A percentile compares a stretch with the other conserved stretches of the same genome.
Conservation (phyloP, 2,329 filamentous ascomycete species). For the Paracamarosporium sp. region DNA sequence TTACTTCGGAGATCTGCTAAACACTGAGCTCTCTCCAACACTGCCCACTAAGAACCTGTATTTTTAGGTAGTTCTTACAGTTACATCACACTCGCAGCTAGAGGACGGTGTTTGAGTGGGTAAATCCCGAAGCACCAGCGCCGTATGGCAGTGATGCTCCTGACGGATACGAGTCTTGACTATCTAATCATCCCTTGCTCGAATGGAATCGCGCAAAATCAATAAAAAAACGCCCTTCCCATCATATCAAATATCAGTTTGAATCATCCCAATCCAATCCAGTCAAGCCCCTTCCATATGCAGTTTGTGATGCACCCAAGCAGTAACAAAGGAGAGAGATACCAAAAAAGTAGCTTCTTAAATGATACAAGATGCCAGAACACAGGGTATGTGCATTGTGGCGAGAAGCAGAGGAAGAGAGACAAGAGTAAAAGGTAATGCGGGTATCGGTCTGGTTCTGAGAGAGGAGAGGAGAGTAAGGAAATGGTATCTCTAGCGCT, state of each 20-base stretch:
- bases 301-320: slow-evolving; percentile 33
- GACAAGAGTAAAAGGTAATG: slow-evolving; percentile 31
- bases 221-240: slow-evolving; percentile 11
- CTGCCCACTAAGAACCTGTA: no score
- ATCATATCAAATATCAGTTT: slow-evolving; percentile 7
- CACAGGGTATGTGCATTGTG: background rate
- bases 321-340: slow-evolving; percentile 41
- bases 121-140: slow-evolving; percentile 43
- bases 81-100: background rate
- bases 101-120: slow-evolving; percentile 36
- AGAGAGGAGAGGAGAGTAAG: slow-evolving; percentile 35
- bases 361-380: slow-evolving; percentile 7
- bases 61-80: background rate
- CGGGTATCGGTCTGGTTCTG: slow-evolving; percentile 13
- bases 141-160: slow-evolving; percentile 27
- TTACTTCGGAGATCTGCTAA: background rate
- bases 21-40: no score
- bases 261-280: slow-evolving; percentile 26
- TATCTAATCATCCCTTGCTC: slow-evolving; percentile 47
- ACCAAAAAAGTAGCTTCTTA: slow-evolving; percentile 29
- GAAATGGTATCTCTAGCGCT: slow-evolving; percentile 50
- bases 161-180: slow-evolving; percentile 51
- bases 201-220: slow-evolving; percentile 21
- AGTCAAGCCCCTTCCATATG: slow-evolving; percentile 24
- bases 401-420: slow-evolving; percentile 12